Evolutionary conservation across 257 asterid genomes (phyloP).

Genomic region (Coffea eugenioides): DNA sequence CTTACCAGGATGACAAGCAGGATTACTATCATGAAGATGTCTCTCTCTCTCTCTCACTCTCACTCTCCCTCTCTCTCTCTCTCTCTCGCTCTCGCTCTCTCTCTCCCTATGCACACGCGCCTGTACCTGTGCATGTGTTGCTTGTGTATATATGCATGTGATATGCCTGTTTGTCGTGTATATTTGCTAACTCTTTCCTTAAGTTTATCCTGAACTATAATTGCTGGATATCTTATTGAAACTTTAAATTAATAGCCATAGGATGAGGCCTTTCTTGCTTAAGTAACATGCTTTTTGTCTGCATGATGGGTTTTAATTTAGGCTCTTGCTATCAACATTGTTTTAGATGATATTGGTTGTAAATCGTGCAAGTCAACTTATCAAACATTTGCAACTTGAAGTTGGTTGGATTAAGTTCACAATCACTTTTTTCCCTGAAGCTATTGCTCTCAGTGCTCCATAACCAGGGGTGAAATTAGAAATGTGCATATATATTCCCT

Average conservation of each 20-base stretch:
- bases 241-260: background rate
- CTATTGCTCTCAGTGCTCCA: background rate
- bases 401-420: background rate
- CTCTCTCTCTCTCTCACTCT: constrained; percentile 36
- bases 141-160: too few relatives aligned
- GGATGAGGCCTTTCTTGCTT: background rate
- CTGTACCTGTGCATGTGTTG: too few relatives aligned
- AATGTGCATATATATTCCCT: background rate
- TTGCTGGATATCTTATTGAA: background rate
- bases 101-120: background rate
- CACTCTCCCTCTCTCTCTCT: constrained; percentile 32
- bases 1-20: constrained; percentile 34
- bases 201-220: background rate
- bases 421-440: background rate
- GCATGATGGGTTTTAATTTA: background rate
- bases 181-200: constrained; percentile 7
- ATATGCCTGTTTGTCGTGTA: background rate
- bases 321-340: background rate
- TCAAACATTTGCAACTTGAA: background rate
- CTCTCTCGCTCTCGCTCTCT: constrained; percentile 28
- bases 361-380: background rate
- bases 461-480: background rate
- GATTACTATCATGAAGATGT: constrained; percentile 63
- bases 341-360: background rate
- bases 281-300: background rate